phyloP scores from a whole-genome alignment of 1,284 basidiomycete species.

The Psilocybe mexicana region DNA sequence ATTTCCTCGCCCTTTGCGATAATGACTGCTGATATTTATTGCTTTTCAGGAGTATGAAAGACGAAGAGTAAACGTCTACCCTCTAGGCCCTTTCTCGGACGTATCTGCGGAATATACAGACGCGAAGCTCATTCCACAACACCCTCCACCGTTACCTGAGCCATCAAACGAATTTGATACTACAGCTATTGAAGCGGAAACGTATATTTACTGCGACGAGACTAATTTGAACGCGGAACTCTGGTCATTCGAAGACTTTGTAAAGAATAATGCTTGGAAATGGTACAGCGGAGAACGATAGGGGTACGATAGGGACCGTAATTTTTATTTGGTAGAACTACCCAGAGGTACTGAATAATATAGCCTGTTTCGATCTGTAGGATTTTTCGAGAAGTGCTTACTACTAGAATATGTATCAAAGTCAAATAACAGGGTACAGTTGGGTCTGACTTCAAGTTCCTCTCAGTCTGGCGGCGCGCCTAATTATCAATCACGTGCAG shows the following conservation, averaged over 20 bases:
- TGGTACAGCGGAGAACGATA: constrained; percentile 49
- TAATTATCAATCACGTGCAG: no score
- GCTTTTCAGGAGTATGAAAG: constrained; percentile 68
- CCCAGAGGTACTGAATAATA: no score
- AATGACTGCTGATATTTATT: neutral
- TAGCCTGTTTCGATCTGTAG: neutral
- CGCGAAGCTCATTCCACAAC: constrained; percentile 39
- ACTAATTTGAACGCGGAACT: constrained; percentile 53
- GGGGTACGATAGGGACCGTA: neutral
- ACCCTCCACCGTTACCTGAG: constrained; percentile 42
- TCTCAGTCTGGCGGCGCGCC: no score
- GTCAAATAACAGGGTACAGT: no score
- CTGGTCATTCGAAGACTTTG: constrained; percentile 80
- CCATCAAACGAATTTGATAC: constrained; percentile 31
- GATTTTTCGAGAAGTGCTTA: no score
- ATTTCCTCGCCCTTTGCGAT: constrained; percentile 30
- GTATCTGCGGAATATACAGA: constrained; percentile 32
- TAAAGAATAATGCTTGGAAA: constrained; percentile 66
- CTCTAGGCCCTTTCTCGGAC: constrained; percentile 44
- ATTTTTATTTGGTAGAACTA: no score
- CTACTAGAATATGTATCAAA: no score
- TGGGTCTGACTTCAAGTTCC: no score
- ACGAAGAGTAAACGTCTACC: constrained; percentile 53
- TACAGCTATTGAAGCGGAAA: constrained; percentile 49
- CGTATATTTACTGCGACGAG: constrained; percentile 68